Conservation (phyloP, 768 basidiomycete species). For the Wakefieldia striispora region DNA sequence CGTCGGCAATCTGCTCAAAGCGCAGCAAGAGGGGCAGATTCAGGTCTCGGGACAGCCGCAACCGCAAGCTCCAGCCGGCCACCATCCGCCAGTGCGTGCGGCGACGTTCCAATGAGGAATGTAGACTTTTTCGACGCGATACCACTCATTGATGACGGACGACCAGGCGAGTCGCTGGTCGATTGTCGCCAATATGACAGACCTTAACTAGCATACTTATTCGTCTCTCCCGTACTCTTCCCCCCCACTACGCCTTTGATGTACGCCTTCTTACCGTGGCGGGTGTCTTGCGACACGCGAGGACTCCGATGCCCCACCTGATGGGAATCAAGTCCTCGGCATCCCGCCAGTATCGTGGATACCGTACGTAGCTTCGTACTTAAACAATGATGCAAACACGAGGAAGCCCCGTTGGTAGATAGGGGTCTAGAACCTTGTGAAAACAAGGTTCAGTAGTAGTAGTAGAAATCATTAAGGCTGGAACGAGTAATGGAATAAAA, state of each 20-base stretch:
- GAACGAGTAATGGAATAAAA: constrained; percentile 13
- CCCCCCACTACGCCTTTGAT: neutral
- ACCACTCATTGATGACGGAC: constrained; percentile 4
- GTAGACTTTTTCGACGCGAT: too few relatives aligned
- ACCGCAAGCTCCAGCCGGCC: constrained; percentile 12
- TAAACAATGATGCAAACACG: constrained; percentile 29
- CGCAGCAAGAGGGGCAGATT: constrained; percentile 42
- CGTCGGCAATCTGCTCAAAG: constrained; percentile 56
- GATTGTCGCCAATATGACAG: constrained; percentile 15
- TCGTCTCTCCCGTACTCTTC: constrained; percentile 6
- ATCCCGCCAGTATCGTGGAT: constrained; percentile 8
- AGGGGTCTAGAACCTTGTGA: constrained; percentile 23
- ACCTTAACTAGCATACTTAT: constrained; percentile 24
- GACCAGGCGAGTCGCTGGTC: constrained; percentile 20
- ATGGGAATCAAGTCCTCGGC: constrained; percentile 11
- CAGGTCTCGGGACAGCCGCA: constrained; percentile 23
- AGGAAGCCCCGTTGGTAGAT: constrained; percentile 20
- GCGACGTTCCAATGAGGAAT: constrained; percentile 28
- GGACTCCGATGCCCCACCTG: constrained; percentile 7
- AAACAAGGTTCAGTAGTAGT: constrained; percentile 20
- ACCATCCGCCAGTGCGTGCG: constrained; percentile 28
- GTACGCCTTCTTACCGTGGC: constrained; percentile 10
- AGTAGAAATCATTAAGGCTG: constrained; percentile 9
- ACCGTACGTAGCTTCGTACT: constrained; percentile 23
- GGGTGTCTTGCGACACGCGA: constrained; percentile 5